A percentile compares a stretch with the other conserved stretches of the same genome.
Conservation (phyloP, 257 asterid genomes). For the Coffea eugenioides region DNA sequence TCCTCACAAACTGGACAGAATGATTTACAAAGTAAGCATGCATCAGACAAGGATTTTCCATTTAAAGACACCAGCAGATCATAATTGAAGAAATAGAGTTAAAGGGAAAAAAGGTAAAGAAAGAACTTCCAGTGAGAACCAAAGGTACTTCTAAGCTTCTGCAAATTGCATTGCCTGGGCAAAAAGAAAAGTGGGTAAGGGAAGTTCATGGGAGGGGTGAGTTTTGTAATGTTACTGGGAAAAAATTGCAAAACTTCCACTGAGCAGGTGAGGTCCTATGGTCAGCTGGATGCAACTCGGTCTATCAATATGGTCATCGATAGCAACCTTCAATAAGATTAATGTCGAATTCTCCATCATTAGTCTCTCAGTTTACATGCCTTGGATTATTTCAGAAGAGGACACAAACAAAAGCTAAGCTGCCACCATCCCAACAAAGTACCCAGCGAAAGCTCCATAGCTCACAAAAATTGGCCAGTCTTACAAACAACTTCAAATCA, state of each 20-base stretch:
- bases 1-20: not conserved
- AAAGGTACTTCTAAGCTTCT: not conserved
- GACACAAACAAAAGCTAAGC: slow-evolving; percentile 52
- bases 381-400: slow-evolving; percentile 31
- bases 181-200: too few relatives aligned
- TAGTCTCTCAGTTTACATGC: slow-evolving; percentile 50
- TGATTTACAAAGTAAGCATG: not conserved
- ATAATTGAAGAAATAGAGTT: not conserved
- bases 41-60: not conserved
- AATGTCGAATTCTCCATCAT: slow-evolving; percentile 1
- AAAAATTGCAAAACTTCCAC: not conserved
- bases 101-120: not conserved
- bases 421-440: slow-evolving; percentile 53
- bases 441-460: slow-evolving; percentile 78
- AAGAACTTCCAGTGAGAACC: not conserved
- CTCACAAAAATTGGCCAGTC: slow-evolving; percentile 97
- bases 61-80: not conserved
- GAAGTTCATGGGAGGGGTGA: too few relatives aligned
- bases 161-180: not conserved
- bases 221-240: not conserved
- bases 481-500: slow-evolving; percentile 30
- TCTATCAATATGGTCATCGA: not conserved
- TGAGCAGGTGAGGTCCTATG: not conserved
- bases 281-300: not conserved
- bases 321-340: not conserved